These are phyloP conservation scores for Catunica adiposa DNA, from an alignment of 2,329 filamentous ascomycete genomes.

Conservation along the genomic window DNA sequence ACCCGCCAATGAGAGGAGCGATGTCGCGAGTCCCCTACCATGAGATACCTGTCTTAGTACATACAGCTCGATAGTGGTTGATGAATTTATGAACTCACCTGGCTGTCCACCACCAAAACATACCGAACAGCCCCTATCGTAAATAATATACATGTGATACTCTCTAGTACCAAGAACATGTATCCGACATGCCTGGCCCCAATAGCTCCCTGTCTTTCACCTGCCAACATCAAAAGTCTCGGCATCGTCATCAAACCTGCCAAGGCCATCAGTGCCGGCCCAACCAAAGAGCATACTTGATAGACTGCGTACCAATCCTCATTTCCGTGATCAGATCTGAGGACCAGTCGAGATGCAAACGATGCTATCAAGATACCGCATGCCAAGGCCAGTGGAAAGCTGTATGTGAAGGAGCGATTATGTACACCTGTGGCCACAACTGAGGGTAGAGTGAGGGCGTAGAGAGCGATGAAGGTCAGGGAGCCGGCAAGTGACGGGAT, in stretches of 20 bases:
- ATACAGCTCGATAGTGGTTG: too few relatives aligned
- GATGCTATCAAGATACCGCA: slow-evolving; percentile 29
- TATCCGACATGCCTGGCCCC: slow-evolving; percentile 22
- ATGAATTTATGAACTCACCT: slow-evolving; percentile 22
- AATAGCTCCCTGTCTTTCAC: slow-evolving; percentile 25
- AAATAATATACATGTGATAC: slow-evolving; percentile 24
- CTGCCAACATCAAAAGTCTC: slow-evolving; percentile 31
- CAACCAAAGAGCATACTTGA: slow-evolving; percentile 30
- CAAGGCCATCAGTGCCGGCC: slow-evolving; percentile 29
- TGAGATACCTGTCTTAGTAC: background rate
- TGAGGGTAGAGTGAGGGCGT: background rate
- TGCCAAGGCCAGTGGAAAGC: slow-evolving; percentile 23
- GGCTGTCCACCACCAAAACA: slow-evolving; percentile 21
- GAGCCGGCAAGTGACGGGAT: background rate
- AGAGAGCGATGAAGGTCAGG: background rate
- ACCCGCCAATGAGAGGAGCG: slow-evolving; percentile 27
- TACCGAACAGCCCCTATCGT: slow-evolving; percentile 27
- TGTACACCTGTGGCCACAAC: background rate
- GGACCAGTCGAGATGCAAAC: slow-evolving; percentile 30
- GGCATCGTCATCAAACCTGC: slow-evolving; percentile 31
- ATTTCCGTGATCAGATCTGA: slow-evolving; percentile 20
- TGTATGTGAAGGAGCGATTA: background rate
- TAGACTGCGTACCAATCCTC: slow-evolving; percentile 27
- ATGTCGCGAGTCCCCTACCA: slow-evolving; percentile 21
- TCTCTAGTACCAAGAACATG: slow-evolving; percentile 22